These are phyloP conservation scores for Dioszegia aurantiaca DNA, from an alignment of 768 basidiomycete species.

Conservation along the genomic window DNA sequence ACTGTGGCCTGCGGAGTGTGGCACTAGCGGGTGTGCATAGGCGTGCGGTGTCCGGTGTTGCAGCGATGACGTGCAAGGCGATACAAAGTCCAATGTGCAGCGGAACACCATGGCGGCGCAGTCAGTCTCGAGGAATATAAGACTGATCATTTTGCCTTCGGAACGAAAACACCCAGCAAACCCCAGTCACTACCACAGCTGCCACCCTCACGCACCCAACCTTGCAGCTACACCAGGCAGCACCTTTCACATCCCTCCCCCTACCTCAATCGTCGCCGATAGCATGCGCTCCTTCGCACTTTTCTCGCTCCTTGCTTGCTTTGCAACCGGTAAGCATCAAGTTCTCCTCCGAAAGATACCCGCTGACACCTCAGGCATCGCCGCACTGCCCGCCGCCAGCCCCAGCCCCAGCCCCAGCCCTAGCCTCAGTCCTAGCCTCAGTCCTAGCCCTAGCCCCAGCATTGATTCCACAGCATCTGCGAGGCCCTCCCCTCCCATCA, in stretches of 20 bases:
- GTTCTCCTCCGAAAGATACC: not conserved
- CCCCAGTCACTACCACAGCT: too few relatives aligned
- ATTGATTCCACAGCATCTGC: not conserved
- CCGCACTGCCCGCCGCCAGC: not conserved
- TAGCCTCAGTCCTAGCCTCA: not conserved
- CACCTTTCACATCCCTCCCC: not conserved
- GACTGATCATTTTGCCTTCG: too few relatives aligned
- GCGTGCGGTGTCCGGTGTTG: too few relatives aligned
- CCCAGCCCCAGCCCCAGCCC: not conserved
- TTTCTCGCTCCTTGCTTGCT: not conserved
- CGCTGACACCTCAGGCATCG: not conserved
- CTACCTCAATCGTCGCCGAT: not conserved
- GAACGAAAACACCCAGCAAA: too few relatives aligned
- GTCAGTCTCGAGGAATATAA: too few relatives aligned
- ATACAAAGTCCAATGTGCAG: too few relatives aligned
- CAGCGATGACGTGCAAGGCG: too few relatives aligned
- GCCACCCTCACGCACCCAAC: too few relatives aligned
- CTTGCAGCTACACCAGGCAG: not conserved
- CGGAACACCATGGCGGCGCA: too few relatives aligned
- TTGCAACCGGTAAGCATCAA: constrained; percentile 1
- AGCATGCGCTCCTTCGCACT: constrained; percentile 1
- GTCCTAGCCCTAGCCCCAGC: not conserved
- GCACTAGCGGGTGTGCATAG: too few relatives aligned
- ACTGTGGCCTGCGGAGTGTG: too few relatives aligned
- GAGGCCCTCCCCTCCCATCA: not conserved